Evolutionary conservation across 2,329 filamentous ascomycete genomes (phyloP).

Genomic region (Fusarium sp.): DNA sequence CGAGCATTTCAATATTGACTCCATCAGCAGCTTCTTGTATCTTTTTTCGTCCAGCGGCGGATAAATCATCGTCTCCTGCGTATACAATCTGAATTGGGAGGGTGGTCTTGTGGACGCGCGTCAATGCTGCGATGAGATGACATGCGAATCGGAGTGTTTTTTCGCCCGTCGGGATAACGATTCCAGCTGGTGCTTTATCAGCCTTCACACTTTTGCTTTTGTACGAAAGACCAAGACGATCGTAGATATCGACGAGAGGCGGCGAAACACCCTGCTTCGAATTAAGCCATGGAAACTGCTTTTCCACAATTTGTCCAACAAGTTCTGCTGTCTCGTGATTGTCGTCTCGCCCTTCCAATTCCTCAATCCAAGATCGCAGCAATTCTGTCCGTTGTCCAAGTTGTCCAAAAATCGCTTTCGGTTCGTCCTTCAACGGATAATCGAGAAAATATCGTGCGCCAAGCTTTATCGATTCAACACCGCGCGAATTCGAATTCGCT

Average conservation of each 20-base stretch:
- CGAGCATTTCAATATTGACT: slow-evolving; percentile 45
- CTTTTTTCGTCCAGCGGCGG: slow-evolving; percentile 35
- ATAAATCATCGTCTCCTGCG: slow-evolving; percentile 49
- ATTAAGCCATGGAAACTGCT: slow-evolving; percentile 44
- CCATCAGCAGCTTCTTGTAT: slow-evolving; percentile 36
- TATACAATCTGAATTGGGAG: slow-evolving; percentile 52
- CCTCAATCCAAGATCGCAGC: slow-evolving; percentile 28
- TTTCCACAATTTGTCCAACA: neutral
- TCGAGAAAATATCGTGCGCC: slow-evolving; percentile 43
- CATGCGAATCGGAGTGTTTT: slow-evolving; percentile 49
- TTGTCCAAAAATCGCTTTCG: slow-evolving; percentile 48
- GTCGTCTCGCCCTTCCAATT: slow-evolving; percentile 7
- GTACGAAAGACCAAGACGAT: slow-evolving; percentile 18
- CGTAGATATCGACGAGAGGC: slow-evolving; percentile 20
- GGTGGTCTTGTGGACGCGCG: slow-evolving; percentile 42
- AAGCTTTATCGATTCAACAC: slow-evolving; percentile 7
- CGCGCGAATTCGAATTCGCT: neutral
- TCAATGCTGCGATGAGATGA: slow-evolving; percentile 49
- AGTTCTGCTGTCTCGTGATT: slow-evolving; percentile 7
- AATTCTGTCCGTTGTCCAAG: slow-evolving; percentile 45
- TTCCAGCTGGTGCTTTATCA: slow-evolving; percentile 39
- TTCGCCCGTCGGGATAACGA: slow-evolving; percentile 51
- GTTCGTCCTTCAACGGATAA: slow-evolving; percentile 44
- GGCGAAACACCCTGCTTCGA: slow-evolving; percentile 11
- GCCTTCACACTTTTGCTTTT: slow-evolving; percentile 4